A percentile compares a stretch with the other conserved stretches of the same genome.
These are phyloP conservation scores for Neurospora sp. DNA, from an alignment of 495 filamentous ascomycete species.

Conservation along the genomic window DNA sequence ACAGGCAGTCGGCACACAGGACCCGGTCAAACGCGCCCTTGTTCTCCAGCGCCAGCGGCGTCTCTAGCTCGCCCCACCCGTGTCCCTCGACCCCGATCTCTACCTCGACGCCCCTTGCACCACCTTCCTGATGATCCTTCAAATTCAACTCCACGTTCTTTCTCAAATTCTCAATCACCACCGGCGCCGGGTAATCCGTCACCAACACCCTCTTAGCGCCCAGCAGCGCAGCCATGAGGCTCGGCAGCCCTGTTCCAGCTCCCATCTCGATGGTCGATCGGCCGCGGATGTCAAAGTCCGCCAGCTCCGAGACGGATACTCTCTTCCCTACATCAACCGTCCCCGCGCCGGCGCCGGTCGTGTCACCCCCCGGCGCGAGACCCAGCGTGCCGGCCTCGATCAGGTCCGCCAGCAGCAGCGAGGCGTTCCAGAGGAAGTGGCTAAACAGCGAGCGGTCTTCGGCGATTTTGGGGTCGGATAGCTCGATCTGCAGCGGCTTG, in stretches of 20 bases:
- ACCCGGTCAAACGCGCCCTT: slow-evolving; percentile 53
- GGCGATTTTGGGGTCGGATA: slow-evolving; percentile 47
- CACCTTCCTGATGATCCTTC: slow-evolving; percentile 5
- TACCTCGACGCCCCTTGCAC: slow-evolving; percentile 19
- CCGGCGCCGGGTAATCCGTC: slow-evolving; percentile 67
- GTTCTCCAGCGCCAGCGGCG: slow-evolving; percentile 42
- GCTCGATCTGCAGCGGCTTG: slow-evolving; percentile 31
- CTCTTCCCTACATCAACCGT: background rate
- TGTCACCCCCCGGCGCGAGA: slow-evolving; percentile 3
- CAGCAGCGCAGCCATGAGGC: slow-evolving; percentile 54
- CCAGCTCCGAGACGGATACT: background rate
- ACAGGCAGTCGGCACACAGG: slow-evolving; percentile 74
- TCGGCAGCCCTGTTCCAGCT: slow-evolving; percentile 64
- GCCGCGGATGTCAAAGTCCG: slow-evolving; percentile 25
- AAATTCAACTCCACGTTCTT: slow-evolving; percentile 44
- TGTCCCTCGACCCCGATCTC: slow-evolving; percentile 52
- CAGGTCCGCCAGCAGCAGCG: slow-evolving; percentile 58
- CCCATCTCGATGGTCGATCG: slow-evolving; percentile 41
- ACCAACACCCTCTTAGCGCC: slow-evolving; percentile 54
- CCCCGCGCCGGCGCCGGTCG: background rate
- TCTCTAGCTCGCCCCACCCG: slow-evolving; percentile 57
- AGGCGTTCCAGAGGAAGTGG: slow-evolving; percentile 84
- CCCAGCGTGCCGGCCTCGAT: slow-evolving; percentile 41
- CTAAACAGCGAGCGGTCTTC: slow-evolving; percentile 57
- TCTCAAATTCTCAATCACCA: slow-evolving; percentile 49